These are phyloP conservation scores for Kwoniella heveanensis DNA, from an alignment of 768 basidiomycete species.

Conservation along the genomic window DNA sequence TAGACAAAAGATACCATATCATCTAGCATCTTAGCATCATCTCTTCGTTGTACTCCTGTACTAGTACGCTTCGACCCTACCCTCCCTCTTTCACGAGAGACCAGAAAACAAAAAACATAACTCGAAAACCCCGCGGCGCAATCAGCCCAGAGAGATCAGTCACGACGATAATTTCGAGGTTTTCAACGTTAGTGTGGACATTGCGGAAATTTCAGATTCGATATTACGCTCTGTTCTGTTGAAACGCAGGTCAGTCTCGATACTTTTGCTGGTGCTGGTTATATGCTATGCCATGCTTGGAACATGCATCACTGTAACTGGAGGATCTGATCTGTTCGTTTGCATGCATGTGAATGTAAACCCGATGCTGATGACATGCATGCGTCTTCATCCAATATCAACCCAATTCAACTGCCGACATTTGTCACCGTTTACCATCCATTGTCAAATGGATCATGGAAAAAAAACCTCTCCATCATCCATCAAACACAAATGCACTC, in stretches of 20 bases:
- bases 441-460: not conserved
- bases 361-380: not conserved
- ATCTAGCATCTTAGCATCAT: conserved; percentile 4
- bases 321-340: too few relatives aligned
- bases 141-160: not conserved
- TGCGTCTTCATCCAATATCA: not conserved
- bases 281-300: too few relatives aligned
- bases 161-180: not conserved
- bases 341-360: conserved; percentile 8
- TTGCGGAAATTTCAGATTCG: conserved; percentile 18
- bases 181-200: too few relatives aligned
- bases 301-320: not conserved
- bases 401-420: not conserved
- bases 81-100: too few relatives aligned
- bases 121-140: not conserved
- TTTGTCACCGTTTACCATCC: not conserved
- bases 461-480: too few relatives aligned
- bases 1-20: not conserved
- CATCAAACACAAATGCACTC: not conserved
- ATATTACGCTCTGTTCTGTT: too few relatives aligned
- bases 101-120: not conserved
- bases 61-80: conserved; percentile 12
- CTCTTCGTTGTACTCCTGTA: conserved; percentile 23
- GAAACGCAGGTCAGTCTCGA: not conserved
- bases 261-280: too few relatives aligned